Evolutionary conservation across 2,329 filamentous ascomycete species (phyloP).

Genomic region (Neofusicoccum sp.): DNA sequence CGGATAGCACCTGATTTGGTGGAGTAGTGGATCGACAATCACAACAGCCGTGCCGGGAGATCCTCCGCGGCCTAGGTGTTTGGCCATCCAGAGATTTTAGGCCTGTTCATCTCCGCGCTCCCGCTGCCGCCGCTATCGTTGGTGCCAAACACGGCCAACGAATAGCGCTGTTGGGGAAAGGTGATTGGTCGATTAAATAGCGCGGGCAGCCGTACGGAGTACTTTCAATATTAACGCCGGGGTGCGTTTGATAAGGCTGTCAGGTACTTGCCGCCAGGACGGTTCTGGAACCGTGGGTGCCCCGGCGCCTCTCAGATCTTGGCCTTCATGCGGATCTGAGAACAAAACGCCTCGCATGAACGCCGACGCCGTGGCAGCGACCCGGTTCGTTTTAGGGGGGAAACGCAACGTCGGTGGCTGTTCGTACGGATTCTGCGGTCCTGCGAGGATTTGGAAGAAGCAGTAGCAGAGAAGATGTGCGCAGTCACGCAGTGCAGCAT

Average conservation of each 20-base stretch:
- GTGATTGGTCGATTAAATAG: no score
- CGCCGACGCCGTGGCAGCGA: neutral
- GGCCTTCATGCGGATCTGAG: neutral
- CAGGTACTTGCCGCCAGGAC: neutral
- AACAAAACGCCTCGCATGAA: constrained; percentile 12
- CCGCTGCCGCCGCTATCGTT: no score
- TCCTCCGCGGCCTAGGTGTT: no score
- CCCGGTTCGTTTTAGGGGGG: neutral
- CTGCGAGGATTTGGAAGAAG: neutral
- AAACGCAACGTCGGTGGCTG: neutral
- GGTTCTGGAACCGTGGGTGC: neutral
- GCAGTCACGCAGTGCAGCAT: neutral
- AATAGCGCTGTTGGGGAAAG: no score
- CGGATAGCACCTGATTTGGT: no score
- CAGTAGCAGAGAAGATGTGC: neutral
- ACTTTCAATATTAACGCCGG: constrained; percentile 1
- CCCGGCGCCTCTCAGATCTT: neutral
- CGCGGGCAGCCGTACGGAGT: no score
- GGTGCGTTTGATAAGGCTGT: neutral
- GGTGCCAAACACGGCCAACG: no score
- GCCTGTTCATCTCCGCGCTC: no score
- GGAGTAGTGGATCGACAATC: no score
- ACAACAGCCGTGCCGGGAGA: no score
- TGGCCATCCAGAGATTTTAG: no score
- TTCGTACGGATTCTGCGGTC: neutral